Percentiles rank a stretch among this genome's conserved stretches.
Evolutionary conservation across 768 basidiomycete genomes (phyloP).

Genomic region (Leccinum obscurum): DNA sequence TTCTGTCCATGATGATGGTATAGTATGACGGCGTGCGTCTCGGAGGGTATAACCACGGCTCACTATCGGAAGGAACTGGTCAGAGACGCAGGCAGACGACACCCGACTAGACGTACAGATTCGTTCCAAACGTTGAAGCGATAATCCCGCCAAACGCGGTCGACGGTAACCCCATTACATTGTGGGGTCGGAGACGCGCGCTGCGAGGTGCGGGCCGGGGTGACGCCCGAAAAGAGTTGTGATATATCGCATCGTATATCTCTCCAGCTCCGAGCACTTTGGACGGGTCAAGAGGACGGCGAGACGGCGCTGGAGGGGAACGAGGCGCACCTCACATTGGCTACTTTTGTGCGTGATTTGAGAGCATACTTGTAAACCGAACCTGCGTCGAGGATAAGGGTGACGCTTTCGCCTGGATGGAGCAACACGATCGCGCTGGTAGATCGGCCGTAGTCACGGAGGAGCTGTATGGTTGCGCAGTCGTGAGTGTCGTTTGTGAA

Average conservation of each 20-base stretch:
- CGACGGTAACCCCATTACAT: slow-evolving; percentile 58
- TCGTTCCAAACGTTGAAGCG: slow-evolving; percentile 65
- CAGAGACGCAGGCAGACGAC: neutral
- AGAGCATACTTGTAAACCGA: slow-evolving; percentile 68
- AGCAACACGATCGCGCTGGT: slow-evolving; percentile 55
- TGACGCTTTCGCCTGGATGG: slow-evolving; percentile 61
- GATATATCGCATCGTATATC: slow-evolving; percentile 63
- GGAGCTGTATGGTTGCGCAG: slow-evolving; percentile 60
- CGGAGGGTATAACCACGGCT: slow-evolving; percentile 28
- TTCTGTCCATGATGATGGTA: slow-evolving; percentile 29
- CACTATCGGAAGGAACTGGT: slow-evolving; percentile 17
- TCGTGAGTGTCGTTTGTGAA: slow-evolving; percentile 70
- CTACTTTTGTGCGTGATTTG: slow-evolving; percentile 63
- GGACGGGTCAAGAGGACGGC: slow-evolving; percentile 3
- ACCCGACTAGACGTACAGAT: slow-evolving; percentile 29
- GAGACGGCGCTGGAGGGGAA: slow-evolving; percentile 3
- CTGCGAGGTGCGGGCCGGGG: slow-evolving; percentile 32
- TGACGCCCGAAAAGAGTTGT: slow-evolving; percentile 50
- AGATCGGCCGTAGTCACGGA: slow-evolving; percentile 62
- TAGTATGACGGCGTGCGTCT: slow-evolving; percentile 26
- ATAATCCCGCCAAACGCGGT: slow-evolving; percentile 67
- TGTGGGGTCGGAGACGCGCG: slow-evolving; percentile 38
- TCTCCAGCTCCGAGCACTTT: slow-evolving; percentile 65
- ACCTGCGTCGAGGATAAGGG: slow-evolving; percentile 69
- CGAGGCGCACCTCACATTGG: slow-evolving; percentile 61